A percentile compares a stretch with the other conserved stretches of the same genome.
phyloP scores from a whole-genome alignment of 2,329 filamentous ascomycete genomes.

The Ceratocystis destructans region DNA sequence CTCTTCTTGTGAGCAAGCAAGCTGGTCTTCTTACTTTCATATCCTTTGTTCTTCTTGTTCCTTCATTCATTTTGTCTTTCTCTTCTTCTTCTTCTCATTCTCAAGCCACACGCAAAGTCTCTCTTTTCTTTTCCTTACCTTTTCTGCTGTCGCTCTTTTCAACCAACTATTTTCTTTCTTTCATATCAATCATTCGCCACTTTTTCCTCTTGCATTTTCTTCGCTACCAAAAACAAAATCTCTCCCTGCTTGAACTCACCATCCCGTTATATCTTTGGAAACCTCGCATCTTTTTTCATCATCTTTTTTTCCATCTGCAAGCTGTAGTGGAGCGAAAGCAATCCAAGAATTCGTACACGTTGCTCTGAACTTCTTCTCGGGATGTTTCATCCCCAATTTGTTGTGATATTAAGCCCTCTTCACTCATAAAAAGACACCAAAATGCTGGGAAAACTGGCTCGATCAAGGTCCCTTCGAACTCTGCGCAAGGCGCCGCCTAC shows the following conservation, averaged over 20 bases:
- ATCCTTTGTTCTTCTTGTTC: neutral
- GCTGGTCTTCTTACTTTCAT: conserved; percentile 4
- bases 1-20: neutral
- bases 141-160: neutral
- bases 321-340: neutral
- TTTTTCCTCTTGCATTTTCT: neutral
- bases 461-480: conserved; percentile 16
- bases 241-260: neutral
- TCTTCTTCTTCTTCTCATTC: neutral
- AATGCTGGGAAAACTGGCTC: conserved; percentile 18
- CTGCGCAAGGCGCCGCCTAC: conserved; percentile 9
- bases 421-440: neutral
- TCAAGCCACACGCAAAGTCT: neutral
- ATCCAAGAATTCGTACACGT: neutral
- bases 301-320: neutral
- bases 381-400: neutral
- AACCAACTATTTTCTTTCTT: neutral
- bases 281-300: neutral
- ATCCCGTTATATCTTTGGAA: neutral
- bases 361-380: neutral
- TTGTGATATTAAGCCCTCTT: neutral
- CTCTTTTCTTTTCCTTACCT: neutral
- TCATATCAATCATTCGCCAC: neutral
- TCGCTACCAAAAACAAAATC: neutral
- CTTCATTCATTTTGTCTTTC: neutral